A percentile compares a stretch with the other conserved stretches of the same genome.
Conservation (phyloP, 331 rosid species). For the Rosa hybrid region DNA sequence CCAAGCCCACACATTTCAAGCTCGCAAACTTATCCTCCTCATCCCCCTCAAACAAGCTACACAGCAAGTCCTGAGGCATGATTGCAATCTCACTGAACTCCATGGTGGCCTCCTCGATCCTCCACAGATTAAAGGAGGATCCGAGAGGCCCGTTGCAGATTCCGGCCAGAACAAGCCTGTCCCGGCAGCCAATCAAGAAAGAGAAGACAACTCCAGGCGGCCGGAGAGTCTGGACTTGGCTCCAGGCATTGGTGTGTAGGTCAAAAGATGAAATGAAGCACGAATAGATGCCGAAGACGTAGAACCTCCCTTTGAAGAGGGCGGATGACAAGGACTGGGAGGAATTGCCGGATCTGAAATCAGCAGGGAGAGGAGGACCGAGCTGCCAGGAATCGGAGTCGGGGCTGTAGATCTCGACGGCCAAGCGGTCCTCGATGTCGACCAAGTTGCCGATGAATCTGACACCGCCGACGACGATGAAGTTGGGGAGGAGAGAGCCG, state of each 20-base stretch:
- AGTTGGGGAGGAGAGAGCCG: conserved; percentile 16
- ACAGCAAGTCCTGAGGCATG: conserved; percentile 73
- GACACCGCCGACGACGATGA: conserved; percentile 74
- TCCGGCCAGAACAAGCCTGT: conserved; percentile 67
- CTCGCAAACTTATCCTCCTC: conserved; percentile 80
- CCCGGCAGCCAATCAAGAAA: conserved; percentile 58
- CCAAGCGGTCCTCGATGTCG: conserved; percentile 75
- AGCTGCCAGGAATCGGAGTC: conserved; percentile 45
- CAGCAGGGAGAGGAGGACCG: conserved; percentile 64
- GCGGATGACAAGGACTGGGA: conserved; percentile 73
- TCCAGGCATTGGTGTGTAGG: conserved; percentile 48
- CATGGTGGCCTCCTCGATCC: conserved; percentile 60
- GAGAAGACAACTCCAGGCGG: conserved; percentile 69
- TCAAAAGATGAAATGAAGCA: conserved; percentile 64
- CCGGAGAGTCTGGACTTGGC: conserved; percentile 63
- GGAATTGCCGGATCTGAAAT: conserved; percentile 68
- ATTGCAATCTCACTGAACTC: conserved; percentile 54
- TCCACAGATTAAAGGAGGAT: conserved; percentile 64
- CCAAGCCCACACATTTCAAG: conserved; percentile 80
- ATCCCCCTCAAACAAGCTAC: conserved; percentile 64
- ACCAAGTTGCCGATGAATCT: conserved; percentile 68
- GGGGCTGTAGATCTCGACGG: conserved; percentile 66
- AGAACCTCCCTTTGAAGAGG: conserved; percentile 46
- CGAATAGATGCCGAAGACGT: conserved; percentile 69
- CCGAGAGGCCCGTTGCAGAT: conserved; percentile 53